phyloP scores from a whole-genome alignment of 331 rosid genomes.

The Quercus lobata region DNA sequence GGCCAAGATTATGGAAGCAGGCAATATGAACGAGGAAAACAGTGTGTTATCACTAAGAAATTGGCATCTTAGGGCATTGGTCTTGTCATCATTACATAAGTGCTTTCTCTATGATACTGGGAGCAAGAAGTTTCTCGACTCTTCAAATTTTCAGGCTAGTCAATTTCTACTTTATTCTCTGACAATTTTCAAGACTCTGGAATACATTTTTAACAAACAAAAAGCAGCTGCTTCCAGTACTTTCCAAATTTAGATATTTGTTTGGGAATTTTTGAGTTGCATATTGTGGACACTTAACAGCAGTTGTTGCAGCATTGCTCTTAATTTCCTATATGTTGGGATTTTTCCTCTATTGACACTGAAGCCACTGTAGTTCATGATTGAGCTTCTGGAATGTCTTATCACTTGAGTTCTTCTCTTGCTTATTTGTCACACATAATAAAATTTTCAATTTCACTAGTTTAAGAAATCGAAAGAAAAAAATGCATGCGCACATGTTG shows the following conservation, averaged over 20 bases:
- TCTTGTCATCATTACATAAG: constrained; percentile 76
- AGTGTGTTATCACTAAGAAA: constrained; percentile 30
- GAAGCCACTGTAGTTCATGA: not conserved
- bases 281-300: not conserved
- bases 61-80: constrained; percentile 84
- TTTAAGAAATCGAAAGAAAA: not conserved
- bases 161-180: not conserved
- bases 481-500: not conserved
- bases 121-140: constrained; percentile 67
- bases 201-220: not conserved
- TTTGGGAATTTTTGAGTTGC: not conserved
- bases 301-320: not conserved
- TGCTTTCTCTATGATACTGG: constrained; percentile 91
- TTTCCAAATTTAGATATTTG: not conserved
- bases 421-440: not conserved
- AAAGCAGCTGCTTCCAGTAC: not conserved
- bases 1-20: constrained; percentile 55
- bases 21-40: constrained; percentile 25
- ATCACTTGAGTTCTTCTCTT: not conserved
- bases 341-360: not conserved
- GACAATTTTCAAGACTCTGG: not conserved
- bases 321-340: not conserved
- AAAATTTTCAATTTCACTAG: not conserved
- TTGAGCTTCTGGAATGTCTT: not conserved
- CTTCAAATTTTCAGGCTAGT: constrained; percentile 80